Conservation (phyloP, 257 asterid genomes). For the Paulownia fortunei region DNA sequence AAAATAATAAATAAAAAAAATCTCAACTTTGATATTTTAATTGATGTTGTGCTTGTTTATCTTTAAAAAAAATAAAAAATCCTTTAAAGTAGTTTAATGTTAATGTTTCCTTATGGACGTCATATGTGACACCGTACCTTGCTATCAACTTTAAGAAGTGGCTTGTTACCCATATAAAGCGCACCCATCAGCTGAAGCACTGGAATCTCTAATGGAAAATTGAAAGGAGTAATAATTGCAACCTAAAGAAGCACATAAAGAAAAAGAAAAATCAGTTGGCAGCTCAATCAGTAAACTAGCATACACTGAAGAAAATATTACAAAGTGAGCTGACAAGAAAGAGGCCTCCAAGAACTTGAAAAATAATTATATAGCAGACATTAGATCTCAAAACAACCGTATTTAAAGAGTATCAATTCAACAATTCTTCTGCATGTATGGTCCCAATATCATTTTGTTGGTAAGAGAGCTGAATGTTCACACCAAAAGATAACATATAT, state of each 20-base stretch:
- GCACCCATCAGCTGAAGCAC: conserved; percentile 99
- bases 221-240: conserved; percentile 89
- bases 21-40: too few species aligned
- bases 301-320: not conserved
- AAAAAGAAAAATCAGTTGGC: not conserved
- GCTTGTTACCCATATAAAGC: conserved; percentile 98
- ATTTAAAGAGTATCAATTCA: not conserved
- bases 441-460: not conserved
- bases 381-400: not conserved
- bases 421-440: not conserved
- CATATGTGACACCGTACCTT: conserved; percentile 54
- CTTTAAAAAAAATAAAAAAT: too few species aligned
- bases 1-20: too few species aligned
- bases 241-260: conserved; percentile 50
- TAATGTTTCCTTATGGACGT: too few species aligned
- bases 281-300: not conserved
- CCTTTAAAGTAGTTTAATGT: too few species aligned
- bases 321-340: not conserved
- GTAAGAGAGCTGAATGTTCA: not conserved
- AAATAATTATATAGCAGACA: not conserved
- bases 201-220: conserved; percentile 96
- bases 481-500: not conserved
- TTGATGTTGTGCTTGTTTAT: too few species aligned
- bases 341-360: not conserved
- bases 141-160: conserved; percentile 94